phyloP scores from a whole-genome alignment of 2,329 filamentous ascomycete species.

The Sphaceloma murrayae region DNA sequence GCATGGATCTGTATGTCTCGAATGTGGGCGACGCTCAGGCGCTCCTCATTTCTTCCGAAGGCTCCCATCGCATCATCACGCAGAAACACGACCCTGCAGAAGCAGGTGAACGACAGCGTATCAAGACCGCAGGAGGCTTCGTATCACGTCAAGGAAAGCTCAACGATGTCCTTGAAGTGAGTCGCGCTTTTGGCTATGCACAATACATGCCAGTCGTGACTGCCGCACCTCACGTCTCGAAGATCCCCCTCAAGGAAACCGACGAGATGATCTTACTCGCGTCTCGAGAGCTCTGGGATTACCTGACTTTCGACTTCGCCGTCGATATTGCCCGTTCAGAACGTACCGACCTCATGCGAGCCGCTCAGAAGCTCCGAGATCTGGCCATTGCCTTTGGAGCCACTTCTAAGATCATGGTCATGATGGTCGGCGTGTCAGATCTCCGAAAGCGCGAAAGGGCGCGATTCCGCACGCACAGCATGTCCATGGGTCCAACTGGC shows the following conservation, averaged over 20 bases:
- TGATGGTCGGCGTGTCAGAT: slow-evolving; percentile 91
- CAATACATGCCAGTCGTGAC: slow-evolving; percentile 88
- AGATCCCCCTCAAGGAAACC: slow-evolving; percentile 69
- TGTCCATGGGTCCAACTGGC: slow-evolving; percentile 72
- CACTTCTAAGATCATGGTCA: slow-evolving; percentile 94
- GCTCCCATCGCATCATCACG: slow-evolving; percentile 72
- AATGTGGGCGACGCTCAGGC: slow-evolving; percentile 95
- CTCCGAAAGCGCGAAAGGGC: slow-evolving; percentile 77
- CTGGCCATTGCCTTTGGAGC: slow-evolving; percentile 92
- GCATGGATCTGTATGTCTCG: slow-evolving; percentile 83
- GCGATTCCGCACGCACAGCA: slow-evolving; percentile 66
- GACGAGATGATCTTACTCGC: slow-evolving; percentile 92
- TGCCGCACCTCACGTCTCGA: slow-evolving; percentile 74
- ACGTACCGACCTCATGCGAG: slow-evolving; percentile 82
- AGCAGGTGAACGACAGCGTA: slow-evolving; percentile 70
- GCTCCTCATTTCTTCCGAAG: slow-evolving; percentile 86
- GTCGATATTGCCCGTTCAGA: slow-evolving; percentile 86
- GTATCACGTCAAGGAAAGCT: slow-evolving; percentile 90
- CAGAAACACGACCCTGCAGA: slow-evolving; percentile 90
- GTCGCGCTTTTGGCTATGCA: slow-evolving; percentile 88
- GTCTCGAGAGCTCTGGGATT: slow-evolving; percentile 91
- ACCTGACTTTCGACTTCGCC: slow-evolving; percentile 76
- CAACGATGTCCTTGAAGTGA: slow-evolving; percentile 85
- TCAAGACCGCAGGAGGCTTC: slow-evolving; percentile 89
- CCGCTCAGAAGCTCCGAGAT: slow-evolving; percentile 87